A percentile compares a stretch with the other conserved stretches of the same genome.
Evolutionary conservation across 352 stramenopile species (phyloP).

Genomic region (Globisporangium megalacanthum): DNA sequence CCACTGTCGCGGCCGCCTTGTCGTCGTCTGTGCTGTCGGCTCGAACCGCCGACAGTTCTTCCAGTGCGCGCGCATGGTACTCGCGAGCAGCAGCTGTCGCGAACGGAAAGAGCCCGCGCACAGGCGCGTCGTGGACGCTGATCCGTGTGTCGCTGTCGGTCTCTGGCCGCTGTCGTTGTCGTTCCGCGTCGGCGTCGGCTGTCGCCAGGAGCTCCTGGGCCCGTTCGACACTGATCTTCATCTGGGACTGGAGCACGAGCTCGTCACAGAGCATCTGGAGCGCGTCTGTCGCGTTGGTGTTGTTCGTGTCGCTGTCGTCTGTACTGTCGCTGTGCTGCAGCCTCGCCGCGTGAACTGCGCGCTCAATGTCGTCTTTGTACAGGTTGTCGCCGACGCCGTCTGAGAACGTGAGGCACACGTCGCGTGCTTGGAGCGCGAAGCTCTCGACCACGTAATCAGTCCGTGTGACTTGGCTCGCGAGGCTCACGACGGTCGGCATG

Average conservation of each 20-base stretch:
- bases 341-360: constrained; percentile 6
- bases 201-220: constrained; percentile 12
- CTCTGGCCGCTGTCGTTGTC: background rate
- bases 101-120: constrained; percentile 45
- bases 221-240: constrained; percentile 12
- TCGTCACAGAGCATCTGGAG: constrained; percentile 49
- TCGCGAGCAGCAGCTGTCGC: constrained; percentile 55
- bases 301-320: background rate
- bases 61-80: constrained; percentile 50
- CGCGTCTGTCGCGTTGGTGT: constrained; percentile 1
- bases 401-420: constrained; percentile 70
- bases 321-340: background rate
- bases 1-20: no score
- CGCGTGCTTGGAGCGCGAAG: constrained; percentile 41
- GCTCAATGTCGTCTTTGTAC: constrained; percentile 69
- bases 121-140: background rate
- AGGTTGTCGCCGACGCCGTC: constrained; percentile 77
- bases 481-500: constrained; percentile 69
- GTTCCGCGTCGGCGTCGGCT: background rate
- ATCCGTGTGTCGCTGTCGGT: constrained; percentile 3
- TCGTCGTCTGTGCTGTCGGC: no score
- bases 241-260: constrained; percentile 41
- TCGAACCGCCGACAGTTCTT: constrained; percentile 18
- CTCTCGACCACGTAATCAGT: constrained; percentile 71
- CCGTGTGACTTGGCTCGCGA: constrained; percentile 33